A percentile compares a stretch with the other conserved stretches of the same genome.
Evolutionary conservation across 2,329 filamentous ascomycete species (phyloP).

Genomic region (Geosmithia putterillii): DNA sequence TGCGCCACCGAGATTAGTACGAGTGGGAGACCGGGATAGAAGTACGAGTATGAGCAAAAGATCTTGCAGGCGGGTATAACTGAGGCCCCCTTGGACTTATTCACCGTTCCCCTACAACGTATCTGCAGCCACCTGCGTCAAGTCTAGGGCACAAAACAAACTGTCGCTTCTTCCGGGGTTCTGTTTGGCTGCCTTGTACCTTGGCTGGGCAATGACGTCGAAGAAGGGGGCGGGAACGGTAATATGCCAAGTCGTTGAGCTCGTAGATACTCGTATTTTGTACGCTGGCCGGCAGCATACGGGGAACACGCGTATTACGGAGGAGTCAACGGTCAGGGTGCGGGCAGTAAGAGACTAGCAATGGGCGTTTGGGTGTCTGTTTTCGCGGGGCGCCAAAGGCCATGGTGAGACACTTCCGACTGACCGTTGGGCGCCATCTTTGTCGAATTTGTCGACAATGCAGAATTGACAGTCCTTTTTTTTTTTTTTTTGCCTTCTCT

Average conservation of each 20-base stretch:
- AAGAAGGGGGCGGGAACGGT: neutral
- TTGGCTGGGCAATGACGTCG: neutral
- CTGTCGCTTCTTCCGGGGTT: neutral
- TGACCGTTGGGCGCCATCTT: neutral
- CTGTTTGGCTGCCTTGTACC: neutral
- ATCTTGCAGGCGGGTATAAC: too few relatives aligned
- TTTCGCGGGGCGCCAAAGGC: neutral
- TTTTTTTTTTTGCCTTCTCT: too few relatives aligned
- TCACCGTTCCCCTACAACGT: too few relatives aligned
- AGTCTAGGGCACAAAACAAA: neutral
- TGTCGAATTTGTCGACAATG: neutral
- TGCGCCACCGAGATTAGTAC: too few relatives aligned
- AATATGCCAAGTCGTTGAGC: neutral
- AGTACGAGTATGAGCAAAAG: too few relatives aligned
- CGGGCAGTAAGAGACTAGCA: too few relatives aligned
- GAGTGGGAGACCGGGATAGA: too few relatives aligned
- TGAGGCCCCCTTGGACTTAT: neutral
- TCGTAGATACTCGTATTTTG: neutral
- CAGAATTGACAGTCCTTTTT: too few relatives aligned
- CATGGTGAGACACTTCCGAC: neutral
- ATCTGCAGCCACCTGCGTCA: neutral
- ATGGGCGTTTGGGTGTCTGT: neutral
- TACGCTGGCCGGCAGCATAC: neutral
- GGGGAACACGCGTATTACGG: neutral
- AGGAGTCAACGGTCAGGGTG: neutral